Evolutionary conservation across 2,329 filamentous ascomycete genomes (phyloP), one percentile per base, ranked within the genome.

Genomic region (Xylaria multiplex): DNA sequence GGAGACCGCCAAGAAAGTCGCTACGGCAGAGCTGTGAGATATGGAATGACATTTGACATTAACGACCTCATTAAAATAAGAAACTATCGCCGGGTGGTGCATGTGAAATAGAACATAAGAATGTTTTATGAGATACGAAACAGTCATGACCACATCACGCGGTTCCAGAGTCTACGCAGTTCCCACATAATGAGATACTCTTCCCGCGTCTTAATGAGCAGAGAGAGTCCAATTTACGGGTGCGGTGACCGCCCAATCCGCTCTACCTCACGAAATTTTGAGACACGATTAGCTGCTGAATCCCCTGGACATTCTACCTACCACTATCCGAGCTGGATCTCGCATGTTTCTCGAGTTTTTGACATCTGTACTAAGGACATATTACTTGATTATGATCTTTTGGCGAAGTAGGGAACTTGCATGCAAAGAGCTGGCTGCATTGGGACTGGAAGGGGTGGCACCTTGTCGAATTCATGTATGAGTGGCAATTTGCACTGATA

Each of bases 1-100:
- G 1, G 88, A 89, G 71, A 90, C 88, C 49, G 88, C 88, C 45
- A 90, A 88, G 78, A 88, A 88, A 74, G 74, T 87, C 19, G 69
- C 78, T 45, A 72, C 61, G 81, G 56, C 75, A 79, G 66, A 77
- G 77, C 66, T 79, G 77, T 68, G 30, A 65, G 59, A 46, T 40
- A 22, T 43, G 19, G 19, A 57, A 49, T 24, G 22, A 35, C 24
- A 24, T 27, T 27, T 11, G 35, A 35, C 43, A 59, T 11, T 19
- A 24, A 40, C n/a, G 43, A 14, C 42, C 9, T 27, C 9, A 50
- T 45, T 52, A 7, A 54, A 50, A 52, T 22, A 35, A 3, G 54
- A 43, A 53, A 50, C 35, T 8, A 49, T 46, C 2, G 35, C n/a
- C 35, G 8, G 42, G 32, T 24, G 43, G 56, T 55, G 55, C 53